phyloP scores from a whole-genome alignment of 2,329 filamentous ascomycete genomes.

The Beauveria rudraprayagi region DNA sequence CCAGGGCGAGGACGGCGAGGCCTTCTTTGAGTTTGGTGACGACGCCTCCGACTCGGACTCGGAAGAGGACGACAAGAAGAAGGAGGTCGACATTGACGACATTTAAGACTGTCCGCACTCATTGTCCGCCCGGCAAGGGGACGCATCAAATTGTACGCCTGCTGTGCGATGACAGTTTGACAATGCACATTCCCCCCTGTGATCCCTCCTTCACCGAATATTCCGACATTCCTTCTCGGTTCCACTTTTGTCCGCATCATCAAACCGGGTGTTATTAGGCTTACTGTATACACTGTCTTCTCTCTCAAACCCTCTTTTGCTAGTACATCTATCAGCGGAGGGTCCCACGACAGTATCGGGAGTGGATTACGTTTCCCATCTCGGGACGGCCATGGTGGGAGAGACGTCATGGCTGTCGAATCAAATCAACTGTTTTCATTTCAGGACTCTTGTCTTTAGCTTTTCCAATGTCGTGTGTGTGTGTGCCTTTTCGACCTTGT shows the following conservation, averaged over 20 bases:
- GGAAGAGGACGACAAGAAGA: slow-evolving; percentile 45
- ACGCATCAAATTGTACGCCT: background rate
- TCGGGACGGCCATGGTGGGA: slow-evolving; percentile 39
- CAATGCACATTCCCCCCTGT: background rate
- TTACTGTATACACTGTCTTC: slow-evolving; percentile 46
- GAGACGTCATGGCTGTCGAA: slow-evolving; percentile 48
- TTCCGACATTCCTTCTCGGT: background rate
- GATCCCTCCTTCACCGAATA: background rate
- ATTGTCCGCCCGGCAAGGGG: background rate
- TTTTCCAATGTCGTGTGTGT: background rate
- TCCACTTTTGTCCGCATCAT: background rate
- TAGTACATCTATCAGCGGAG: background rate
- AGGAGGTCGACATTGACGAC: slow-evolving; percentile 92
- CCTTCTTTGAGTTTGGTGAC: slow-evolving; percentile 98
- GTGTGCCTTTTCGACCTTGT: background rate
- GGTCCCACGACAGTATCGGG: slow-evolving; percentile 40
- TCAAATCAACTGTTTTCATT: slow-evolving; percentile 6
- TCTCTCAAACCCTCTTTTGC: slow-evolving; percentile 42
- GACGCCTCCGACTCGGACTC: slow-evolving; percentile 57
- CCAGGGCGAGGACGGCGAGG: slow-evolving; percentile 87
- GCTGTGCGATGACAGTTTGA: background rate
- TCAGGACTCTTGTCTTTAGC: background rate
- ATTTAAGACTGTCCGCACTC: slow-evolving; percentile 50
- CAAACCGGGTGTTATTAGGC: background rate
- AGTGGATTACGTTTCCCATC: slow-evolving; percentile 23